Conservation (phyloP, 345 rosid genomes). For the Citrus mangshanensis region DNA sequence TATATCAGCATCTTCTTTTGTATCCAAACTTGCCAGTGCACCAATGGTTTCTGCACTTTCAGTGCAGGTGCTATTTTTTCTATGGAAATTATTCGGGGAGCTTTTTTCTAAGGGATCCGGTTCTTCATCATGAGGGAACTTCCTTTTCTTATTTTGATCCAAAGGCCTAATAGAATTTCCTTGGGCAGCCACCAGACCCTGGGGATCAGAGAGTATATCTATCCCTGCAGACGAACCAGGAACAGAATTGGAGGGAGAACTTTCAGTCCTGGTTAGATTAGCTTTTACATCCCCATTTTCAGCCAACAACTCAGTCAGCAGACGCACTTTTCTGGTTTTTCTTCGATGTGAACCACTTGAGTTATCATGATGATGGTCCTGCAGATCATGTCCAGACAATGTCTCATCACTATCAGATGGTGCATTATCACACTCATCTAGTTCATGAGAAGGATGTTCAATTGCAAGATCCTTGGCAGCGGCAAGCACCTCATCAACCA, state of each 20-base stretch:
- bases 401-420: constrained; percentile 60
- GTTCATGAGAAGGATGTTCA: constrained; percentile 31
- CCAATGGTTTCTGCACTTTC: constrained; percentile 27
- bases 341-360: constrained; percentile 48
- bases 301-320: constrained; percentile 70
- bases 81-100: constrained; percentile 34
- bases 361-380: constrained; percentile 25
- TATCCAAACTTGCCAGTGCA: constrained; percentile 30
- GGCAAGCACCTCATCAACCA: constrained; percentile 29
- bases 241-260: constrained; percentile 27
- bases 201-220: constrained; percentile 18
- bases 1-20: constrained; percentile 34
- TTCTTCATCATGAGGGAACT: constrained; percentile 43
- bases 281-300: constrained; percentile 30
- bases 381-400: constrained; percentile 24
- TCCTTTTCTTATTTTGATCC: constrained; percentile 54
- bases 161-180: constrained; percentile 21
- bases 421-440: constrained; percentile 33
- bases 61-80: constrained; percentile 21
- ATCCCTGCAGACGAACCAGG: constrained; percentile 27
- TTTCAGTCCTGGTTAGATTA: constrained; percentile 25
- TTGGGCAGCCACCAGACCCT: constrained; percentile 17
- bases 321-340: constrained; percentile 64
- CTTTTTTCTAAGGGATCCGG: constrained; percentile 29
- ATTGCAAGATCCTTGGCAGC: constrained; percentile 25